These are phyloP conservation scores for Raddia distichophylla DNA, from an alignment of 176 grass and related monocot species.

Conservation along the genomic window DNA sequence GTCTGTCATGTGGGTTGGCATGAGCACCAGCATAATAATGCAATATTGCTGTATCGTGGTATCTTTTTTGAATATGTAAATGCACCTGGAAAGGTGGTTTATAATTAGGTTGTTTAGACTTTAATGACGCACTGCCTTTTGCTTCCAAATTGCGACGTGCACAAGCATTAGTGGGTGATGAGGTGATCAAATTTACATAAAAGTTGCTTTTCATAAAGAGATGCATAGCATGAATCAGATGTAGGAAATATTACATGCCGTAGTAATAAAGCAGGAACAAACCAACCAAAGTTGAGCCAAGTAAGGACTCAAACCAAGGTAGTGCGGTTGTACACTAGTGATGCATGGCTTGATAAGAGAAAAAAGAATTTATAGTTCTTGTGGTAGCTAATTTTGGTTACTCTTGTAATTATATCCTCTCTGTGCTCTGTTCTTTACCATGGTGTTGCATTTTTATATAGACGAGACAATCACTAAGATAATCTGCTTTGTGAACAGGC, in stretches of 20 bases:
- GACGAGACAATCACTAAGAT: slow-evolving; percentile 18
- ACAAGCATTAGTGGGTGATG: not conserved
- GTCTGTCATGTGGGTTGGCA: not conserved
- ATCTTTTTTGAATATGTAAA: not conserved
- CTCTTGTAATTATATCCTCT: not conserved
- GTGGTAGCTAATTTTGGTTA: not conserved
- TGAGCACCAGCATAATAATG: not conserved
- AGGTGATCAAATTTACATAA: not conserved
- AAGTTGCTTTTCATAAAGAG: not conserved
- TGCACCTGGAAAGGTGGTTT: not conserved
- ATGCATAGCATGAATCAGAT: not conserved
- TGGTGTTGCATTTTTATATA: not conserved
- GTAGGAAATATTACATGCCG: too few species aligned
- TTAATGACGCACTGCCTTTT: not conserved
- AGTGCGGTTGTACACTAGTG: too few species aligned
- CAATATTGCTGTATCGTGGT: not conserved
- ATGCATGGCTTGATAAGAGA: not conserved
- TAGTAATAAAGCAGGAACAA: too few species aligned
- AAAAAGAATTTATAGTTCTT: not conserved
- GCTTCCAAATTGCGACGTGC: not conserved
- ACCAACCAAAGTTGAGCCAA: too few species aligned
- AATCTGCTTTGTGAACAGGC: slow-evolving; percentile 46
- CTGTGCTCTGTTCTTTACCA: not conserved
- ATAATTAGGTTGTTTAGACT: not conserved
- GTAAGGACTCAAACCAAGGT: too few species aligned